Percentiles rank a stretch among this genome's conserved stretches.
Conservation (phyloP, 2,329 filamentous ascomycete species). For the Phaeoacremonium minimum region DNA sequence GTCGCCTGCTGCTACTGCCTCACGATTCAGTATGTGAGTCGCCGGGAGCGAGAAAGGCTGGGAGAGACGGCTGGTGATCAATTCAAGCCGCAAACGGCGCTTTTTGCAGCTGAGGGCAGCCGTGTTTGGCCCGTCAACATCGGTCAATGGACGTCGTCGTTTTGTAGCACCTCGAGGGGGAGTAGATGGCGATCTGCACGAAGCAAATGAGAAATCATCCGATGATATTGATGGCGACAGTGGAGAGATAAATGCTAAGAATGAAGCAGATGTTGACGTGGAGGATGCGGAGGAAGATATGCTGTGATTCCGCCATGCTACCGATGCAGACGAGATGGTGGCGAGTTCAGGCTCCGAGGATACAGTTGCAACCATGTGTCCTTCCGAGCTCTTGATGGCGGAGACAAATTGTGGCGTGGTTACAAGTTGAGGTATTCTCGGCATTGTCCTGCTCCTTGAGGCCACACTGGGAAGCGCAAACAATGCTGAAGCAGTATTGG, state of each 20-base stretch:
- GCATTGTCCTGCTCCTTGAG: no score
- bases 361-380: no score
- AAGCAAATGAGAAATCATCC: not conserved
- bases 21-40: constrained; percentile 64
- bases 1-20: constrained; percentile 37
- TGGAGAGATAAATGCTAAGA: not conserved
- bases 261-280: not conserved
- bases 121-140: constrained; percentile 56
- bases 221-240: not conserved
- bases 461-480: no score
- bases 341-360: no score
- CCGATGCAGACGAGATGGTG: no score
- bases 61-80: constrained; percentile 68
- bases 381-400: no score
- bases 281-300: no score
- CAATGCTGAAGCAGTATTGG: no score
- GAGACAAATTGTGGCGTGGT: no score
- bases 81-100: constrained; percentile 55
- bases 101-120: constrained; percentile 57
- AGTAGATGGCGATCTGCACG: not conserved
- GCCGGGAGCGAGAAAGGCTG: constrained; percentile 65
- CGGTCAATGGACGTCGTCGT: constrained; percentile 45
- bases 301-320: no score
- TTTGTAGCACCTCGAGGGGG: constrained; percentile 30
- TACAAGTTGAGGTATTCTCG: no score